phyloP scores from a whole-genome alignment of 176 grass and related monocot species.

The Alopecurus myosuroides region DNA sequence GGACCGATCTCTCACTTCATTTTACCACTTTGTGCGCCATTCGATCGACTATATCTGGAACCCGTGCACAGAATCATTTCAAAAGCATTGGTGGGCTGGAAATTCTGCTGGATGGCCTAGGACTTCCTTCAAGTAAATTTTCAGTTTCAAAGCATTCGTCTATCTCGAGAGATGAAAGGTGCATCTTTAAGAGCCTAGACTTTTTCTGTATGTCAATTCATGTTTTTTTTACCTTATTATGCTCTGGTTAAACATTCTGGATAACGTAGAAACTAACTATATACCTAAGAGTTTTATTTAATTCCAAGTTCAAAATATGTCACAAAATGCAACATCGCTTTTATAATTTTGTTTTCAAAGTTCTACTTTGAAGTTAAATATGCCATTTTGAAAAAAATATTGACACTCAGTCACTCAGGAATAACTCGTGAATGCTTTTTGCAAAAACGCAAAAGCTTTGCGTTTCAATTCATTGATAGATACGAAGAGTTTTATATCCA shows the following conservation, averaged over 20 bases:
- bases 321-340: not conserved
- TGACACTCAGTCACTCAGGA: too few species aligned
- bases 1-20: constrained; percentile 75
- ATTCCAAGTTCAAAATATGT: not conserved
- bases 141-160: constrained; percentile 44
- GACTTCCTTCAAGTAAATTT: constrained; percentile 79
- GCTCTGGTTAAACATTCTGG: not conserved
- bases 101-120: constrained; percentile 83
- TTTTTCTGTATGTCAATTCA: constrained; percentile 14
- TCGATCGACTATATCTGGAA: constrained; percentile 60
- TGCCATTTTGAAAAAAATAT: not conserved
- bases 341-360: not conserved
- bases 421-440: too few species aligned
- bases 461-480: too few species aligned
- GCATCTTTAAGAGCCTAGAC: not conserved
- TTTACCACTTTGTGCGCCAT: constrained; percentile 71
- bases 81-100: constrained; percentile 93
- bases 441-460: too few species aligned
- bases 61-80: constrained; percentile 87
- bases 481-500: too few species aligned
- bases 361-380: constrained; percentile 1
- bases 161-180: constrained; percentile 73
- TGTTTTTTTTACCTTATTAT: not conserved
- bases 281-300: not conserved
- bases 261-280: not conserved